Conservation (phyloP, 768 basidiomycete genomes). For the Macrolepiota albuminosa region DNA sequence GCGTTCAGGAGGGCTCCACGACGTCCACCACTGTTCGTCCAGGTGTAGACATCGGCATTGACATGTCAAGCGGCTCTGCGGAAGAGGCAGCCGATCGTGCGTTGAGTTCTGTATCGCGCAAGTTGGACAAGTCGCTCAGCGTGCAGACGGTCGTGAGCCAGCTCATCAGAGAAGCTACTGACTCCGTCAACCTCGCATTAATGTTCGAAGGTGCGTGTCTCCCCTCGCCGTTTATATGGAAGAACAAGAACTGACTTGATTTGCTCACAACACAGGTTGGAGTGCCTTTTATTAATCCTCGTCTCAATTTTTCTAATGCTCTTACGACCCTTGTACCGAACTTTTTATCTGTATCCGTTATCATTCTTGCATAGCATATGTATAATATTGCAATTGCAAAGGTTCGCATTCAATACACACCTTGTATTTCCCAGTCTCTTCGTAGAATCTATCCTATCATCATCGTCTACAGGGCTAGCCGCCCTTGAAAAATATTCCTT, state of each 20-base stretch:
- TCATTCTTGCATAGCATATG: not conserved
- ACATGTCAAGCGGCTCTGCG: conserved; percentile 60
- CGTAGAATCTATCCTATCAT: no score
- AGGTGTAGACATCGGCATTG: conserved; percentile 48
- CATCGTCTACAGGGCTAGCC: not conserved
- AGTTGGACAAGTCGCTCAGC: conserved; percentile 80
- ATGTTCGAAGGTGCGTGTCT: conserved; percentile 63
- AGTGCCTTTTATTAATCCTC: conserved; percentile 4
- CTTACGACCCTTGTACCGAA: not conserved
- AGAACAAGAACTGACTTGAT: not conserved
- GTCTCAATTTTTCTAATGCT: not conserved
- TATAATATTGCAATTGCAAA: not conserved
- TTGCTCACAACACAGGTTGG: conserved; percentile 2
- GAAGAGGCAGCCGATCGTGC: conserved; percentile 92
- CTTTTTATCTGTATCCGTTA: not conserved
- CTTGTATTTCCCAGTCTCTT: no score
- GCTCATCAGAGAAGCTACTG: conserved; percentile 84
- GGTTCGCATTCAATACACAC: no score
- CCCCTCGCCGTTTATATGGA: no score
- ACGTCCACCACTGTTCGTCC: conserved; percentile 24
- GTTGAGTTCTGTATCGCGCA: conserved; percentile 70
- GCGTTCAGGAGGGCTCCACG: conserved; percentile 44
- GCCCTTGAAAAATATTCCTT: not conserved
- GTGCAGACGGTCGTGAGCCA: conserved; percentile 94
- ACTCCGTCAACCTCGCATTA: conserved; percentile 65